Evolutionary conservation across 257 asterid species (phyloP), one percentile per base, ranked within the genome.

Genomic region (Solanum chiquidenum): DNA sequence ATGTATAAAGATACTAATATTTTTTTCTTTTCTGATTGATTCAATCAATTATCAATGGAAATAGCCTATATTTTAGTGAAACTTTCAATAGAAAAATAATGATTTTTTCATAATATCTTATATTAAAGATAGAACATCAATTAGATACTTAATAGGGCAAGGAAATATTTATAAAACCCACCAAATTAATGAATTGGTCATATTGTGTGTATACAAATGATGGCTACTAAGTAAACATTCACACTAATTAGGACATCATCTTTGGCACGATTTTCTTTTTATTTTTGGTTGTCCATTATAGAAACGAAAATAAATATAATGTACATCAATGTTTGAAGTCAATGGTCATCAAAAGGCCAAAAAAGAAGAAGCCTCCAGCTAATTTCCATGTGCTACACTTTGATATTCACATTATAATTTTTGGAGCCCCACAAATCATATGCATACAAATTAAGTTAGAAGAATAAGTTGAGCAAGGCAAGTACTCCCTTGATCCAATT

Each of bases 381-480:
- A 80, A 27, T 49, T n/a, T 80, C 68, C 85, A 80, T 46, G 85
- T 80, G 85, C 27, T 80, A 2, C 42, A 80, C 29, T 80, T 80
- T 46, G 85, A 18, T 80, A 49, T 29, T 46, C 37, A 80, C 85
- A 49, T 49, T 2, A 29, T 29, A 29, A 5, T 16, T 46, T 55
- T 80, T 80, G 29, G 66, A 46, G 69, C 69, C 85, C 85, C 42
- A 46, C 85, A 46, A 46, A 49, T 68, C 68, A 52, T 40, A 68
- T 23, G 55, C 80, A 85, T 25, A 16, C 40, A 21, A n/a, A 21
- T 58, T 58, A 62, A 85, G 49, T 86, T 71, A 82, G 33, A 66
- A 84, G 66, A 46, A n/a, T 33, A 35, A 90, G 55, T 82, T 88
- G 88, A 38, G 83, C 83, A 88, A 88, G 88, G 90, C 84, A 88